These are phyloP conservation scores for Haematococcus lacustris DNA, from an alignment of 139 green algal species.

Conservation along the genomic window DNA sequence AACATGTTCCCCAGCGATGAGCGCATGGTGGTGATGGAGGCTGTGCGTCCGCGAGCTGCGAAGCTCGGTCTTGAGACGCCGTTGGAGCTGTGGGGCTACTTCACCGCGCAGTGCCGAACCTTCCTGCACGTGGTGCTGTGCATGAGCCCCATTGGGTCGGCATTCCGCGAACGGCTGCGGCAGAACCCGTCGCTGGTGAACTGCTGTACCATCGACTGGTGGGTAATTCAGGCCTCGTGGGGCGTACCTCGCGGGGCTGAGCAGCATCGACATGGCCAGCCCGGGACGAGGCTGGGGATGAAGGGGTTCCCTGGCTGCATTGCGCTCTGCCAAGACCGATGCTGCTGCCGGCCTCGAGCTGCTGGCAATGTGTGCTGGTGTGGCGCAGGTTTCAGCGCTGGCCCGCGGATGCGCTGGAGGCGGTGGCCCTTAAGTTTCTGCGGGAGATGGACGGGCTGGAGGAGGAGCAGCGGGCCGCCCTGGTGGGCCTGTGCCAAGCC, in stretches of 20 bases:
- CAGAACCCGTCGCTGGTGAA: slow-evolving; percentile 73
- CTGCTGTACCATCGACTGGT: slow-evolving; percentile 77
- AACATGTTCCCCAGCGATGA: slow-evolving; percentile 70
- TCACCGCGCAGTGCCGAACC: slow-evolving; percentile 37
- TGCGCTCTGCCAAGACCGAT: no score
- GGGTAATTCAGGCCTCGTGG: neutral
- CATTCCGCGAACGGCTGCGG: slow-evolving; percentile 63
- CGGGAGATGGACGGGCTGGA: slow-evolving; percentile 41
- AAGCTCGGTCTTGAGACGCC: slow-evolving; percentile 65
- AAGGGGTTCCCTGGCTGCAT: no score
- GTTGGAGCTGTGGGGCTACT: slow-evolving; percentile 66
- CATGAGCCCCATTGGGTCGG: slow-evolving; percentile 58
- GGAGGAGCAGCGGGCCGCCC: slow-evolving; percentile 27
- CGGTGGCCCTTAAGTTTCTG: slow-evolving; percentile 67
- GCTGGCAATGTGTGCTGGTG: no score
- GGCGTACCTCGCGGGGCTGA: no score
- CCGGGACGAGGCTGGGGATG: no score
- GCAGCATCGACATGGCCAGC: no score
- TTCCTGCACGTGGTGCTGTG: slow-evolving; percentile 68
- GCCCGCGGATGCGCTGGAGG: slow-evolving; percentile 58
- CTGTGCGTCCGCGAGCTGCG: slow-evolving; percentile 43
- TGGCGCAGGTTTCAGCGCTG: slow-evolving; percentile 41
- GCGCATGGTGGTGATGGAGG: slow-evolving; percentile 46
- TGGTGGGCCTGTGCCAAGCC: slow-evolving; percentile 47
- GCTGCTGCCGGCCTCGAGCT: no score